Evolutionary conservation across 1,139 yeast species (phyloP), one percentile per base, ranked within the genome.

Genomic region (Martiniozyma asiatica): DNA sequence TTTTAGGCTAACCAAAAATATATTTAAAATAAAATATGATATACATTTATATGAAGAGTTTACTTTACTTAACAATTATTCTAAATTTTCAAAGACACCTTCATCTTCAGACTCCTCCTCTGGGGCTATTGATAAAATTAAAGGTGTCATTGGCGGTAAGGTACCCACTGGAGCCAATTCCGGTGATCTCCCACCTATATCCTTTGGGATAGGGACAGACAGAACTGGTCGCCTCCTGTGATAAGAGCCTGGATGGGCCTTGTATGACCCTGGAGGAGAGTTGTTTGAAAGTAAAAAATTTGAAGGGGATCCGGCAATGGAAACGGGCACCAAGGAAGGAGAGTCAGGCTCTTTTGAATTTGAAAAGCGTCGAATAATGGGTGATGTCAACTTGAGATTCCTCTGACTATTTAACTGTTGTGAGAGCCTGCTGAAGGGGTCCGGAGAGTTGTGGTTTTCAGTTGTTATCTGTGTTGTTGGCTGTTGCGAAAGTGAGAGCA

Each of bases 301-400:
- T 5, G 74, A 67, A 1, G 77, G 77, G 3, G 73, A 67, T 1
- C 70, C 72, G 3, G 68, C 67, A 13, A 69, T 32, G 3, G 74
- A 68, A 1, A 65, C 59, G 2, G 77, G 75, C 33, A 58, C 64
- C 35, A 69, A 50, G 36, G 56, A 58, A 1, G 76, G 76, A 2
- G 73, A 66, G 35, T 65, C 73, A 0, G 76, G 74, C 3, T 47
- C 40, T n/a, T n/a, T n/a, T n/a, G n/a, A n/a, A n/a, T n/a, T n/a
- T n/a, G n/a, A n/a, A n/a, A n/a, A n/a, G n/a, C n/a, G n/a, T n/a
- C n/a, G n/a, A n/a, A n/a, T n/a, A n/a, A n/a, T n/a, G n/a, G n/a
- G n/a, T n/a, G n/a, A n/a, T n/a, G n/a, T n/a, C n/a, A n/a, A n/a
- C n/a, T n/a, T n/a, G n/a, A 28, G 13, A 14, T 18, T 28, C 10